phyloP scores from a whole-genome alignment of 1,284 basidiomycete species.

The Leccinum huronense region DNA sequence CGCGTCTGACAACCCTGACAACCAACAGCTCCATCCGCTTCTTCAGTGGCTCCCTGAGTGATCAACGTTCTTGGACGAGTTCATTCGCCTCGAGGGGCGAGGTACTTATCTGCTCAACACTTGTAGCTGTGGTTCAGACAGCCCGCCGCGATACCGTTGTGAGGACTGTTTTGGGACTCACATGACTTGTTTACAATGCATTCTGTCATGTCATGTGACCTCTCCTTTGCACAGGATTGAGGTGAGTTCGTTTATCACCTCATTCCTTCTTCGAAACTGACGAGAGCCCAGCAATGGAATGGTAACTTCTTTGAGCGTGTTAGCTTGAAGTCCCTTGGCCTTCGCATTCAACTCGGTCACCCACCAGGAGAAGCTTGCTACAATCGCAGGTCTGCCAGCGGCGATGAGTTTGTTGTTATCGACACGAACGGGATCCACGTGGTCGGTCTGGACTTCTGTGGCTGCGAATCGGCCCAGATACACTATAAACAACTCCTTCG shows the following conservation, averaged over 20 bases:
- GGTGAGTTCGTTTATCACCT: neutral
- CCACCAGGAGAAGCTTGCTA: neutral
- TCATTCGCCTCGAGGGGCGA: conserved; percentile 2
- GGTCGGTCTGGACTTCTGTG: conserved; percentile 11
- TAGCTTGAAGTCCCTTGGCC: conserved; percentile 5
- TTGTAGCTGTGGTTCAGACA: neutral
- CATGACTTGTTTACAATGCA: conserved; percentile 7
- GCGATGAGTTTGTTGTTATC: conserved; percentile 10
- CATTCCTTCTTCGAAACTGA: no score
- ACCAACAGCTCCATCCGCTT: neutral
- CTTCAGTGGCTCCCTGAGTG: conserved; percentile 6
- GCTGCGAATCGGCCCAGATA: conserved; percentile 4
- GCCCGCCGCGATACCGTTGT: neutral
- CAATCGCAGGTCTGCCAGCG: neutral
- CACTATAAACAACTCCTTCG: conserved; percentile 5
- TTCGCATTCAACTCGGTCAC: conserved; percentile 13
- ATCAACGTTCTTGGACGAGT: conserved; percentile 5
- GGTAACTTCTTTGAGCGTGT: conserved; percentile 3
- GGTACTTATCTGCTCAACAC: neutral
- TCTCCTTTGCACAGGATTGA: conserved; percentile 8
- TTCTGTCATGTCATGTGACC: neutral
- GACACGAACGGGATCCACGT: conserved; percentile 11
- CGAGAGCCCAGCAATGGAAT: conserved; percentile 8
- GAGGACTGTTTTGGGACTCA: conserved; percentile 6
- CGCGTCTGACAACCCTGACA: no score